Evolutionary conservation across 208 protist genomes (phyloP).

Genomic region (Leishmania major): DNA sequence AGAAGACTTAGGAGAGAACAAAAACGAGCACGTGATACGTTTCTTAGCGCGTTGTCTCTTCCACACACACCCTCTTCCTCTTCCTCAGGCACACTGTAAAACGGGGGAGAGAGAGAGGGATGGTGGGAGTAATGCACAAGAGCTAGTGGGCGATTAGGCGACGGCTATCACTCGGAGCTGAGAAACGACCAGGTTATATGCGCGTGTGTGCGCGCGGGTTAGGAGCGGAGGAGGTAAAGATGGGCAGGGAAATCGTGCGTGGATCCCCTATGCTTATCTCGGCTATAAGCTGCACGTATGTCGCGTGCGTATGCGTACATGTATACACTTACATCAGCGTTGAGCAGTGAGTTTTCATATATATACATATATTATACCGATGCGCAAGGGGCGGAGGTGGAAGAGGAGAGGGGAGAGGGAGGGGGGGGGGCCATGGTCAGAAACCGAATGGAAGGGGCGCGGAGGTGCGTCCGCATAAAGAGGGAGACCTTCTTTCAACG

Average conservation of each 20-base stretch:
- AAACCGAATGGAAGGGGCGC: not conserved
- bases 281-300: not conserved
- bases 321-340: not conserved
- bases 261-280: not conserved
- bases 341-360: not conserved
- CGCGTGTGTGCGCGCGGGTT: not conserved
- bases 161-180: not conserved
- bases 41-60: not conserved
- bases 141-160: not conserved
- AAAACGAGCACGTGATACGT: not conserved
- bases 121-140: not conserved
- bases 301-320: not conserved
- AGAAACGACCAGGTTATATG: not conserved
- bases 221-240: not conserved
- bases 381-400: too few relatives aligned
- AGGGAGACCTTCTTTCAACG: not conserved
- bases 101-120: not conserved
- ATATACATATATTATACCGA: not conserved
- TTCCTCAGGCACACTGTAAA: not conserved
- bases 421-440: not conserved
- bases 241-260: not conserved
- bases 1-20: not conserved
- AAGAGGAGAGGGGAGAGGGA: not conserved
- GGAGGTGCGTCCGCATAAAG: not conserved
- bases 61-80: not conserved